These are phyloP conservation scores for Gloeopeniophorella convolvens DNA, from an alignment of 768 basidiomycete genomes.

Conservation along the genomic window DNA sequence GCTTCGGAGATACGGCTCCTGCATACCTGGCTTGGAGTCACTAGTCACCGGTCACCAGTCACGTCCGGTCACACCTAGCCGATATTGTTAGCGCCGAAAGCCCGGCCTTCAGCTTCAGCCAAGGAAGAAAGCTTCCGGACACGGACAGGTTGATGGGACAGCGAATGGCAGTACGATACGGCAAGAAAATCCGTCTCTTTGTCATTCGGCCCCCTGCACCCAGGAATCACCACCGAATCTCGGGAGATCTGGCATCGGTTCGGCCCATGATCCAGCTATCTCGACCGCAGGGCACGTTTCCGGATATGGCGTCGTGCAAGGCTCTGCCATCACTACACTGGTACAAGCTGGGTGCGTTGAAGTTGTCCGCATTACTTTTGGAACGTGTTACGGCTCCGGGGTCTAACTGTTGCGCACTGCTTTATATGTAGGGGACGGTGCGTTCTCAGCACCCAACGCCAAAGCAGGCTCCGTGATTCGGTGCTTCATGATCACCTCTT, in stretches of 20 bases:
- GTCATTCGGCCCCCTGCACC: too few relatives aligned
- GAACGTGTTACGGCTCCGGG: background rate
- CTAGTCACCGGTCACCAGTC: too few relatives aligned
- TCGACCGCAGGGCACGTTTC: background rate
- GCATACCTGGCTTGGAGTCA: too few relatives aligned
- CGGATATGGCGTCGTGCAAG: background rate
- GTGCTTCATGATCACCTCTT: background rate
- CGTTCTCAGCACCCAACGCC: background rate
- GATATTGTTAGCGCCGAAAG: conserved; percentile 4
- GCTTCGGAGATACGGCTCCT: too few relatives aligned
- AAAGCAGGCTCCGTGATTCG: conserved; percentile 2
- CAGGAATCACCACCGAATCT: background rate
- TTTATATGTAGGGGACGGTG: background rate
- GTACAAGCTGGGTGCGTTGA: background rate
- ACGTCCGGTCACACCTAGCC: too few relatives aligned
- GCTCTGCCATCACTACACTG: background rate
- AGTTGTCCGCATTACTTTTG: background rate
- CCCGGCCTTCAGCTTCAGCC: conserved; percentile 2
- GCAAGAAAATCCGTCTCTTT: background rate
- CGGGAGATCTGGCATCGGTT: background rate
- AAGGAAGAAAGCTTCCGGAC: conserved; percentile 9
- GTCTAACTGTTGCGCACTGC: background rate
- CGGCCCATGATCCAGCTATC: conserved; percentile 1
- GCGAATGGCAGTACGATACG: background rate
- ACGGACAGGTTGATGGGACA: conserved; percentile 3